Conservation (phyloP, 2,329 filamentous ascomycete genomes). For the Alternaria longipes region DNA sequence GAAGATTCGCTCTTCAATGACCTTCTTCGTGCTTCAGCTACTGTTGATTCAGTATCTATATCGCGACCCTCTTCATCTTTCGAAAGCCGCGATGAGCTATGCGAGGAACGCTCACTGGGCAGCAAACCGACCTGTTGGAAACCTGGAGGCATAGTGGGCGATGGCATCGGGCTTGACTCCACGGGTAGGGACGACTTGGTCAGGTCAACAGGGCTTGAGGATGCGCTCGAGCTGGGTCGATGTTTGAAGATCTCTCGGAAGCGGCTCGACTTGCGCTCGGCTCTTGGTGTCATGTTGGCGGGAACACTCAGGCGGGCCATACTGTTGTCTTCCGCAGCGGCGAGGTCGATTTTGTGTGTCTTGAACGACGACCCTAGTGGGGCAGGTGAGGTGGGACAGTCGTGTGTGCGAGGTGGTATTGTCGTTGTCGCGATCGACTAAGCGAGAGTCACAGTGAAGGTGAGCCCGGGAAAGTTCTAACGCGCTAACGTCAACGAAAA, state of each 20-base stretch:
- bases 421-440: conserved; percentile 4
- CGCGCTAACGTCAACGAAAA: background rate
- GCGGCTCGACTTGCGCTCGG: conserved; percentile 15
- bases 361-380: background rate
- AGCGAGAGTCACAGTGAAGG: conserved; percentile 5
- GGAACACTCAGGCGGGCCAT: conserved; percentile 24
- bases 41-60: background rate
- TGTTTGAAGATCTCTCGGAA: conserved; percentile 22
- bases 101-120: conserved; percentile 14
- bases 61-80: background rate
- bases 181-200: background rate
- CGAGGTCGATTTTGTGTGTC: background rate
- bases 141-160: conserved; percentile 12
- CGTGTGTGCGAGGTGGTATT: background rate
- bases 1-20: rapidly evolving
- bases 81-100: background rate
- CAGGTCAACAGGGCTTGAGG: background rate
- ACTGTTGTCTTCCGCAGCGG: background rate
- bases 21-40: background rate
- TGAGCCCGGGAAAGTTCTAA: background rate
- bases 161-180: background rate
- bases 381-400: background rate
- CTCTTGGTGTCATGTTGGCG: conserved; percentile 13
- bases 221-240: conserved; percentile 1
- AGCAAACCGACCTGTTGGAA: conserved; percentile 19